A percentile compares a stretch with the other conserved stretches of the same genome.
Conservation (phyloP, 2,329 filamentous ascomycete species). For the Ramularia endophylla region DNA sequence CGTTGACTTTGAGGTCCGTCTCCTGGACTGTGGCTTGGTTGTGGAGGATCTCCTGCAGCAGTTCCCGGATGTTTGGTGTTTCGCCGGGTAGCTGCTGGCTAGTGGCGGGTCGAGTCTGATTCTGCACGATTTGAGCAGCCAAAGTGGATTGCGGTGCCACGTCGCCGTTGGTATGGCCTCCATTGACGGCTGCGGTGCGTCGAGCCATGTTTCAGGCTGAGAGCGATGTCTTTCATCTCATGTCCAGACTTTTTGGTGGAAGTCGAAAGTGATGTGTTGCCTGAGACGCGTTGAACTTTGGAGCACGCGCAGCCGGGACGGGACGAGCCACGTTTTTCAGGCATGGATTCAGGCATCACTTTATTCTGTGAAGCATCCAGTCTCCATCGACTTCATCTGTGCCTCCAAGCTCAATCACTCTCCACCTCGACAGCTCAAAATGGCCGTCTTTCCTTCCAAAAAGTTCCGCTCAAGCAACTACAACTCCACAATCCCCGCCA, state of each 20-base stretch:
- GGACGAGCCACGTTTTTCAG: not conserved
- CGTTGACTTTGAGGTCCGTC: conserved; percentile 69
- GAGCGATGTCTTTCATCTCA: not conserved
- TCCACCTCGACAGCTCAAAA: conserved; percentile 12
- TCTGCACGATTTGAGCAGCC: conserved; percentile 80
- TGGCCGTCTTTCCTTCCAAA: conserved; percentile 32
- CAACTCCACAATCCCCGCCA: conserved; percentile 62
- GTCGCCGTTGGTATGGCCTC: conserved; percentile 23
- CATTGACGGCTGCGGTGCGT: conserved; percentile 17
- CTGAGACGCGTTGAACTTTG: not conserved
- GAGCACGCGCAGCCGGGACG: not conserved
- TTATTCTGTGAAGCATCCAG: not conserved
- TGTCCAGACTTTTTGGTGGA: not conserved
- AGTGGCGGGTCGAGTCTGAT: conserved; percentile 52
- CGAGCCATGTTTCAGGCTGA: conserved; percentile 34
- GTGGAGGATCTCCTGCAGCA: conserved; percentile 59
- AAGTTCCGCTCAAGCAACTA: conserved; percentile 61
- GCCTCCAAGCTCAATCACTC: not conserved
- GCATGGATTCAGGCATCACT: not conserved
- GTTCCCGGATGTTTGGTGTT: conserved; percentile 62
- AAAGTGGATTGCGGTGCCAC: conserved; percentile 66
- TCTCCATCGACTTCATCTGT: not conserved
- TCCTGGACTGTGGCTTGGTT: conserved; percentile 46
- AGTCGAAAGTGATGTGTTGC: not conserved
- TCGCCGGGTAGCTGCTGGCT: conserved; percentile 43